These are phyloP conservation scores for Suillus occidentalis DNA, from an alignment of 768 basidiomycete genomes.

Conservation along the genomic window DNA sequence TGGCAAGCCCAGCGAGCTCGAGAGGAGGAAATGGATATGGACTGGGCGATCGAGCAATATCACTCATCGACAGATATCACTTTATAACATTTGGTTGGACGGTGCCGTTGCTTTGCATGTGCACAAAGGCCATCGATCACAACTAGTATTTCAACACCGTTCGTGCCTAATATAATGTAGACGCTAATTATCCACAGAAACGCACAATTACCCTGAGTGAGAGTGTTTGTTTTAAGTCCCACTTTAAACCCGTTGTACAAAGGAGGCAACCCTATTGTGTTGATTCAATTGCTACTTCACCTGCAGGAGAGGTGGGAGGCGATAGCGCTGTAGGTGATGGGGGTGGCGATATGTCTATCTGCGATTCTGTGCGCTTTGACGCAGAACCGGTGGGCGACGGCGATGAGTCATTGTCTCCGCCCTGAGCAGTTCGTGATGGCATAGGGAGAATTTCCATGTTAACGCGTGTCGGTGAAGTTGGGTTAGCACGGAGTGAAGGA, in stretches of 20 bases:
- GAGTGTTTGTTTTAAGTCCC: neutral
- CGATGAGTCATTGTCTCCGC: constrained; percentile 25
- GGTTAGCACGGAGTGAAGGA: constrained; percentile 63
- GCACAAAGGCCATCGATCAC: neutral
- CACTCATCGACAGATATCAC: constrained; percentile 23
- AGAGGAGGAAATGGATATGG: constrained; percentile 34
- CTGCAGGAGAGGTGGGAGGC: neutral
- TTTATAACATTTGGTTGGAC: constrained; percentile 10
- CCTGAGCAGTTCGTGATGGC: constrained; percentile 23
- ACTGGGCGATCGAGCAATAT: constrained; percentile 33
- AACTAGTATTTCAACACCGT: neutral
- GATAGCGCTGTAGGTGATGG: constrained; percentile 22
- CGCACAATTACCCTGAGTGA: neutral
- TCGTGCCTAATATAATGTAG: neutral
- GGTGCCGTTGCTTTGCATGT: constrained; percentile 1
- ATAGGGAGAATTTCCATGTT: constrained; percentile 32
- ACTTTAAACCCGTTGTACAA: neutral
- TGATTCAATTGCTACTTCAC: neutral
- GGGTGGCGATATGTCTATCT: constrained; percentile 15
- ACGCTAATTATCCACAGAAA: neutral
- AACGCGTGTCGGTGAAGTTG: constrained; percentile 48
- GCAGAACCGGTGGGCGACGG: constrained; percentile 8
- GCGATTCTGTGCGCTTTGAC: constrained; percentile 10
- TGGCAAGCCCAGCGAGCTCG: constrained; percentile 23
- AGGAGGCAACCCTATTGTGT: neutral